Evolutionary conservation across 2,329 filamentous ascomycete species (phyloP).

Genomic region (Diaporthe citrichinensis): DNA sequence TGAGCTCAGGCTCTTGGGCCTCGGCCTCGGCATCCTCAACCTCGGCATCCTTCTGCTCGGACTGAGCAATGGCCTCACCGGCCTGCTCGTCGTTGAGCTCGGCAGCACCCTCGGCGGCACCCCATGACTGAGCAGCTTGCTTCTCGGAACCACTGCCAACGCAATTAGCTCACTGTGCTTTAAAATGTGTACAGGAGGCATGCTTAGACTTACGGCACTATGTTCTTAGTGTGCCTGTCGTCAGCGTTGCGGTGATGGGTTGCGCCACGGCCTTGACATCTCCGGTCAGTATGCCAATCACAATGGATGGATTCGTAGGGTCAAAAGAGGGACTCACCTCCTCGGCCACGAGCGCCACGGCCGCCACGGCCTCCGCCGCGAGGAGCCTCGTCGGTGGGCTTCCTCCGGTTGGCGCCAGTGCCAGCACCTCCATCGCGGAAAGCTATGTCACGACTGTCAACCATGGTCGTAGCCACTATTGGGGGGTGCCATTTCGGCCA

Average conservation of each 20-base stretch:
- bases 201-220: conserved; percentile 59
- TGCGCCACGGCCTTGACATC: conserved; percentile 64
- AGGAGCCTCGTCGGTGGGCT: conserved; percentile 79
- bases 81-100: conserved; percentile 94
- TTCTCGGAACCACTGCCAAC: conserved; percentile 78
- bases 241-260: conserved; percentile 67
- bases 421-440: conserved; percentile 92
- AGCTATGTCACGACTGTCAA: conserved; percentile 64
- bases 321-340: conserved; percentile 59
- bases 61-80: conserved; percentile 88
- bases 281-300: conserved; percentile 29
- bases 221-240: conserved; percentile 68
- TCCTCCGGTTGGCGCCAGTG: conserved; percentile 84
- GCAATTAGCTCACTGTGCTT: background rate
- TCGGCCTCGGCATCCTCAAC: conserved; percentile 58
- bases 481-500: conserved; percentile 18
- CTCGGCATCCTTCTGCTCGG: conserved; percentile 81
- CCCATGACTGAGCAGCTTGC: conserved; percentile 92
- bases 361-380: conserved; percentile 71
- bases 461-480: conserved; percentile 39
- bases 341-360: conserved; percentile 74
- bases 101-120: conserved; percentile 82
- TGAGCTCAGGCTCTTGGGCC: conserved; percentile 79
- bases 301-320: background rate
- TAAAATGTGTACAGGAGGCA: background rate